Base-by-base conservation (phyloP, 257 asterid genomes). In the Solanum bulbocastanum region DNA sequence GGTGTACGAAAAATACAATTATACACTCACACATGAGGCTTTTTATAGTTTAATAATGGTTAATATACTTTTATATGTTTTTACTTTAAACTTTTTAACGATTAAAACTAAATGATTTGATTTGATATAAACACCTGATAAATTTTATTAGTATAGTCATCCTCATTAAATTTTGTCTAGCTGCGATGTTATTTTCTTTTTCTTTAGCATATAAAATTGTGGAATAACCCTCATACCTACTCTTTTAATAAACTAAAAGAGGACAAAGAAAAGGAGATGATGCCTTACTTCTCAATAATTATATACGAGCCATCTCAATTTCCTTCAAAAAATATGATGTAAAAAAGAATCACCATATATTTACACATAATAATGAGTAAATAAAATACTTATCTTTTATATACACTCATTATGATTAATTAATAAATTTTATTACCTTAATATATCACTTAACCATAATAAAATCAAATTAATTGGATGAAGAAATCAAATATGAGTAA, bases 41-140 rank as follows among this genome's bases (percentile, higher is more conserved):
- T 73, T 68, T 68, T 66, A 27, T 66, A 25, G 0, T 11, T 68
- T 27, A 8, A 30, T 30, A 14, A 68, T 13, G 33, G 32, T 65
- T 65, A 23, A 25, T 66, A 25, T 68, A 27, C 52, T 44, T 44
- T 68, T 69, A 69, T 14, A 18, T 32, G 33, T 71, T 32, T 71
- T 71, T 23, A 16, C 40, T 71, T 32, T 71, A 71, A 71, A 71
- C 39, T 32, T 15, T 32, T 32, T 1, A 71, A 32, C 8, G 0
- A 71, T 2, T 71, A 1, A 16, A 71, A 69, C 0, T n/a, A n/a
- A 23, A n/a, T 25, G 3, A 65, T 0, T n/a, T 60, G 10, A 60
- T 60, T 4, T 56, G 2, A 56, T 7, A 62, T 62, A 62, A 62
- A 62, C 0, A 62, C 0, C 0, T 10, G 0, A 4, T 23, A 62